Evolutionary conservation across 2,329 filamentous ascomycete genomes (phyloP).

Genomic region (Sarocladium brachiariae): DNA sequence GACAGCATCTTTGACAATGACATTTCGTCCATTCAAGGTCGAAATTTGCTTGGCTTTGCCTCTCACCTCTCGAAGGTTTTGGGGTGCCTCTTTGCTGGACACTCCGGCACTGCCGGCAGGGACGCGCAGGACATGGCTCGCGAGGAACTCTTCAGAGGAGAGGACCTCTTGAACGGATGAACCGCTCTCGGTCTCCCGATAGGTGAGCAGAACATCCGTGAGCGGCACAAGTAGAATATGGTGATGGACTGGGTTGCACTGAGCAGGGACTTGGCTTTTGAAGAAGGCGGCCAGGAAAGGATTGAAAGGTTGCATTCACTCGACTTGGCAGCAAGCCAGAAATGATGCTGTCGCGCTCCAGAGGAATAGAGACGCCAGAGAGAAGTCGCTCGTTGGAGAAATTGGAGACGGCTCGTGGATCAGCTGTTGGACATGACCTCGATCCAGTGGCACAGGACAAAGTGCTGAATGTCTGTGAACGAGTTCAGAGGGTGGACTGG

Average conservation of each 20-base stretch:
- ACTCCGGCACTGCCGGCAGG: conserved; percentile 45
- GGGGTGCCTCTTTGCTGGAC: conserved; percentile 48
- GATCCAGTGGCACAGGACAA: neutral
- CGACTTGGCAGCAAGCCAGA: conserved; percentile 20
- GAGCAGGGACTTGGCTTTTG: conserved; percentile 83
- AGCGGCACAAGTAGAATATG: conserved; percentile 91
- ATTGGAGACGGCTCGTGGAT: neutral
- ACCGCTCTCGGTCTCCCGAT: conserved; percentile 80
- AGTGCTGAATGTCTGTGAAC: neutral
- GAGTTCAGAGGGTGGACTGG: neutral
- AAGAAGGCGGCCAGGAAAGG: conserved; percentile 98
- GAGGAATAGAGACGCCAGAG: conserved; percentile 8
- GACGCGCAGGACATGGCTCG: conserved; percentile 91
- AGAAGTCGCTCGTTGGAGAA: neutral
- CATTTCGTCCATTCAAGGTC: conserved; percentile 85
- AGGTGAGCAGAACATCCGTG: conserved; percentile 83
- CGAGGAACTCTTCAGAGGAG: conserved; percentile 87
- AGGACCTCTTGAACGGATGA: conserved; percentile 72
- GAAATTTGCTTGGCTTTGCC: conserved; percentile 92
- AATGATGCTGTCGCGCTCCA: neutral
- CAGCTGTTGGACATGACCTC: conserved; percentile 8
- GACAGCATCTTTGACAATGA: conserved; percentile 88
- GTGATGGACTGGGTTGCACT: conserved; percentile 87
- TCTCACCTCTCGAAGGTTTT: conserved; percentile 74
- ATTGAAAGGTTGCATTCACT: conserved; percentile 91